Evolutionary conservation across 208 protist genomes (phyloP).

Genomic region (Angomonas deanei): DNA sequence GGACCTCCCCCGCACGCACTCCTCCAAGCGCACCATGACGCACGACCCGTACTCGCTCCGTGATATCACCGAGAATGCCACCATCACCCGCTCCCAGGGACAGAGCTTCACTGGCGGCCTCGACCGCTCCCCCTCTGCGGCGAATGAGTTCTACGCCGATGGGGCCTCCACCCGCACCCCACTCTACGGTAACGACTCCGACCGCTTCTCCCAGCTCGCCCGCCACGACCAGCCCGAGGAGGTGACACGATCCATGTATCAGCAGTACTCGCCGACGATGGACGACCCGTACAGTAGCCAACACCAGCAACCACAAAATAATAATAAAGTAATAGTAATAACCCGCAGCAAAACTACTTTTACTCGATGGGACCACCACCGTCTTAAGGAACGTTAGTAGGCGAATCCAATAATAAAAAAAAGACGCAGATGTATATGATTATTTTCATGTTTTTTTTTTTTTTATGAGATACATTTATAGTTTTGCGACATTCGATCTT

Average conservation of each 20-base stretch:
- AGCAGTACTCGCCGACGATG: too few species aligned
- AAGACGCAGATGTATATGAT: not conserved
- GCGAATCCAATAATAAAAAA: not conserved
- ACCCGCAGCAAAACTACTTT: not conserved
- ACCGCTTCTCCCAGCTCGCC: too few species aligned
- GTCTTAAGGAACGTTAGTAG: too few species aligned
- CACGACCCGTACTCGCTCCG: conserved; percentile 5
- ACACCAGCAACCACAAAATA: too few species aligned
- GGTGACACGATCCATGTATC: too few species aligned
- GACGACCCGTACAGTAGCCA: too few species aligned
- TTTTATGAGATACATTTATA: not conserved
- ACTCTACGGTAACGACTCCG: not conserved
- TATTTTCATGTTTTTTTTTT: conserved; percentile 7
- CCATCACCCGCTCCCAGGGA: not conserved
- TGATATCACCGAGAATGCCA: not conserved
- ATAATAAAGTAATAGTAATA: too few species aligned
- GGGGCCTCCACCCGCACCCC: not conserved
- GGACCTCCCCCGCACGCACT: not conserved
- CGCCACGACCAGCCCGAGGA: too few species aligned
- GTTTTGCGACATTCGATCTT: not conserved
- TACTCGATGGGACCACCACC: not conserved
- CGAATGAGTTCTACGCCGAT: not conserved
- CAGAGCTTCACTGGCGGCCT: not conserved
- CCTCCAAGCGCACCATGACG: not conserved
- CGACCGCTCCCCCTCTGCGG: not conserved